These are phyloP conservation scores for Abrus pulchellus DNA, from an alignment of 306 rosid genomes.

Conservation along the genomic window DNA sequence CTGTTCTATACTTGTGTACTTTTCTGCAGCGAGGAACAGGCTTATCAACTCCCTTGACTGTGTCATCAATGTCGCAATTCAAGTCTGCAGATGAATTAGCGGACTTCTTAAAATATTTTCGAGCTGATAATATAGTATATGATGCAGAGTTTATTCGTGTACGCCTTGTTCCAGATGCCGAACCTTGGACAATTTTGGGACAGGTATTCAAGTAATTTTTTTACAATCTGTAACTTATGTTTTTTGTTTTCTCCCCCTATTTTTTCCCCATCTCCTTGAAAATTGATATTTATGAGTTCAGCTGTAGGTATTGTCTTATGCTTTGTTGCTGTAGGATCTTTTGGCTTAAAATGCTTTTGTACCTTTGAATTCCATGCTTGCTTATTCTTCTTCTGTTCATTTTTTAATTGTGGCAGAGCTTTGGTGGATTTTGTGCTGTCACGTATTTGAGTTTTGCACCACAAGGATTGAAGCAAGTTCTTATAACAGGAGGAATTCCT, in stretches of 20 bases:
- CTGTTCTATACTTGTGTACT: slow-evolving; percentile 38
- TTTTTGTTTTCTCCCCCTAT: neutral
- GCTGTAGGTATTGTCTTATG: slow-evolving; percentile 11
- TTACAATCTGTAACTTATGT: neutral
- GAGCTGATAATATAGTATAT: slow-evolving; percentile 92
- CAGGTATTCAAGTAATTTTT: slow-evolving; percentile 70
- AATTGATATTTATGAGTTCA: neutral
- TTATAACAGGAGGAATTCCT: slow-evolving; percentile 96
- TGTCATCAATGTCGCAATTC: slow-evolving; percentile 88
- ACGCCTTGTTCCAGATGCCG: slow-evolving; percentile 83
- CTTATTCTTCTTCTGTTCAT: slow-evolving; percentile 39
- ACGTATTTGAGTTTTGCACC: slow-evolving; percentile 97
- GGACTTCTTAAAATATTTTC: slow-evolving; percentile 77
- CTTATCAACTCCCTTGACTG: slow-evolving; percentile 87
- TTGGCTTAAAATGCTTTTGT: slow-evolving; percentile 38
- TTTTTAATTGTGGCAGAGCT: slow-evolving; percentile 67
- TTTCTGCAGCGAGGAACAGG: slow-evolving; percentile 96
- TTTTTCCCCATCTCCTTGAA: neutral
- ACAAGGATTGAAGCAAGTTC: slow-evolving; percentile 82
- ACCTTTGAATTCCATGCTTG: slow-evolving; percentile 40
- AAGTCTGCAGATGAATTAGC: slow-evolving; percentile 71
- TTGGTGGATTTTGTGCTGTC: slow-evolving; percentile 93
- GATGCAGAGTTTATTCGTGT: slow-evolving; percentile 93
- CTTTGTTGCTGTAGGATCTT: slow-evolving; percentile 30
- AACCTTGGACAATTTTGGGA: slow-evolving; percentile 91